A percentile compares a stretch with the other conserved stretches of the same genome.
These are phyloP conservation scores for Aphanoascus verrucosus DNA, from an alignment of 2,329 filamentous ascomycete species.

Conservation along the genomic window DNA sequence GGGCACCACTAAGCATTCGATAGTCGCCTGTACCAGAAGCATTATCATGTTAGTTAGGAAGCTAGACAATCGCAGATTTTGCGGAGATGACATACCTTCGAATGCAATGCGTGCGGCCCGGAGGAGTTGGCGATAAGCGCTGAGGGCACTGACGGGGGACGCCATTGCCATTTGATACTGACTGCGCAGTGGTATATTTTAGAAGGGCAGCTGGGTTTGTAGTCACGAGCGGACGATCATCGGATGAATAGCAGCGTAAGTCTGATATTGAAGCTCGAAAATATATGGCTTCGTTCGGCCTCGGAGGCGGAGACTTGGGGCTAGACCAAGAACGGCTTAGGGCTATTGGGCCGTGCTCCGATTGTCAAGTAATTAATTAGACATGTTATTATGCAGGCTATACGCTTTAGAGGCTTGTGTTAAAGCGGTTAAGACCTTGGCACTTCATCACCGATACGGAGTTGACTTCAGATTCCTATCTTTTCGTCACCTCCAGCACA, in stretches of 20 bases:
- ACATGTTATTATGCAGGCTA: too few species aligned
- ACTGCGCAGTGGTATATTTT: not conserved
- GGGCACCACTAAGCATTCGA: slow-evolving; percentile 58
- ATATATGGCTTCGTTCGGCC: too few species aligned
- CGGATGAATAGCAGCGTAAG: too few species aligned
- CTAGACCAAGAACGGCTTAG: slow-evolving; percentile 12
- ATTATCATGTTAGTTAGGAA: slow-evolving; percentile 12
- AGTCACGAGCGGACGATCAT: not conserved
- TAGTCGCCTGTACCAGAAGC: slow-evolving; percentile 51
- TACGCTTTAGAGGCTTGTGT: too few species aligned
- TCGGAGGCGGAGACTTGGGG: not conserved
- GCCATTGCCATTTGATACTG: not conserved
- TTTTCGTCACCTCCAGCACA: too few species aligned
- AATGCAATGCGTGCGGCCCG: slow-evolving; percentile 50
- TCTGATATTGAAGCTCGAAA: too few species aligned
- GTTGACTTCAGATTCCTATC: too few species aligned
- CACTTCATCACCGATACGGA: too few species aligned
- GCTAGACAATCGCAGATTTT: not conserved
- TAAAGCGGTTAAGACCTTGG: too few species aligned
- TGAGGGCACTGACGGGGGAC: slow-evolving; percentile 18
- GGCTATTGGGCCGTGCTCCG: not conserved
- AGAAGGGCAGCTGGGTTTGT: not conserved
- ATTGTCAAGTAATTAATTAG: not conserved
- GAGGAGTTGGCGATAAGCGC: slow-evolving; percentile 22
- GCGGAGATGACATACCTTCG: slow-evolving; percentile 46